Conservation (phyloP, 2,329 filamentous ascomycete genomes). For the Aspergillus sp. region DNA sequence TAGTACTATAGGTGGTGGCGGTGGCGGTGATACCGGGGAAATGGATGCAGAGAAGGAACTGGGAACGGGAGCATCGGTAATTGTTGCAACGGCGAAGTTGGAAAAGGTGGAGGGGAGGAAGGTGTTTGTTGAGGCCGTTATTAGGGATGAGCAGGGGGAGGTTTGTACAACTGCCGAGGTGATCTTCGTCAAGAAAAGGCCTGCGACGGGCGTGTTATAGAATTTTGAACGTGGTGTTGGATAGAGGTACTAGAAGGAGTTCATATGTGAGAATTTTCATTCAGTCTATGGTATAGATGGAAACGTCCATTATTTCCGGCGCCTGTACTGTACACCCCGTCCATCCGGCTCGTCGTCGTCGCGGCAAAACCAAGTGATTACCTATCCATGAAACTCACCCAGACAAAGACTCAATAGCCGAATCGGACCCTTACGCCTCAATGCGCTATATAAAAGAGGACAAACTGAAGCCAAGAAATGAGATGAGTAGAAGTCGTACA, state of each 20-base stretch:
- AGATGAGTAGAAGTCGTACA: conserved; percentile 24
- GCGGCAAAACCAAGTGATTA: conserved; percentile 24
- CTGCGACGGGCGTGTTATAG: background rate
- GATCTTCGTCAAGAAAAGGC: conserved; percentile 9
- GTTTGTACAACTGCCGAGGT: conserved; percentile 2
- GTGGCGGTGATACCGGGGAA: no score
- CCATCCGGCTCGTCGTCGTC: conserved; percentile 14
- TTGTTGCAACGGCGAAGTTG: conserved; percentile 8
- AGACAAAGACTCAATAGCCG: conserved; percentile 27
- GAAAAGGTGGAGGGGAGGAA: conserved; percentile 10
- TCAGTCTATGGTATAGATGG: conserved; percentile 11
- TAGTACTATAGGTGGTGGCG: no score
- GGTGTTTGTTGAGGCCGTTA: conserved; percentile 5
- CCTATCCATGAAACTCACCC: conserved; percentile 27
- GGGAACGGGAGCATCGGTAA: background rate
- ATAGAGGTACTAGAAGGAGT: background rate
- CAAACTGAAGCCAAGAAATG: conserved; percentile 21
- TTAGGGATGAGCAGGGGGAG: background rate
- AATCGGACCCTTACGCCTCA: conserved; percentile 39
- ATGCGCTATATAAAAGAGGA: conserved; percentile 38
- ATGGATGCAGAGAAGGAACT: no score
- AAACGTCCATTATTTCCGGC: conserved; percentile 20
- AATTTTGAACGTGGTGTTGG: background rate
- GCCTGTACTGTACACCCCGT: conserved; percentile 24
- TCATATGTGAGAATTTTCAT: background rate